Evolutionary conservation across 805 yeast genomes (phyloP).

Genomic region (Vanderwaltozyma tropicalis): DNA sequence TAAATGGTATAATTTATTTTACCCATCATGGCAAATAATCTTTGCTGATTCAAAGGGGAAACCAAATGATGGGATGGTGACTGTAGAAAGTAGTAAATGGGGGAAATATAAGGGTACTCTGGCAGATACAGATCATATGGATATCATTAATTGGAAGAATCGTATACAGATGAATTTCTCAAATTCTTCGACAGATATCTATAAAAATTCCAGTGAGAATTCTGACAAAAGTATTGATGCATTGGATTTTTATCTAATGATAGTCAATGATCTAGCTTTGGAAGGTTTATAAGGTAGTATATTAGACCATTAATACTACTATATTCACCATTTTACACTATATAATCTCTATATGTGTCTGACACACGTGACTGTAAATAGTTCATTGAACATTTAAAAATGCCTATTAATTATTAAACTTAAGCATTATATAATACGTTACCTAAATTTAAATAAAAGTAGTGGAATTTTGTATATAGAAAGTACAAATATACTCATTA

Average conservation of each 20-base stretch:
- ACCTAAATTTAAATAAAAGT: too few species aligned
- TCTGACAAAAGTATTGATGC: constrained; percentile 46
- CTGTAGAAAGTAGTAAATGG: constrained; percentile 72
- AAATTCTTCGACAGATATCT: background rate
- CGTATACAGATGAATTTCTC: constrained; percentile 30
- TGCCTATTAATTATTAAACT: too few species aligned
- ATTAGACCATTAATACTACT: too few species aligned
- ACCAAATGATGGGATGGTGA: constrained; percentile 79
- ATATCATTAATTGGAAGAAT: constrained; percentile 76
- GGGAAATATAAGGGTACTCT: constrained; percentile 75
- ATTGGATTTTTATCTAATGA: constrained; percentile 53
- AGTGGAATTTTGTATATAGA: too few species aligned
- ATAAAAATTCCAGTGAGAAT: constrained; percentile 12
- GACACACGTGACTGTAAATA: too few species aligned
- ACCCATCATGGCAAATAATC: constrained; percentile 56
- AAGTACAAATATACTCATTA: too few species aligned
- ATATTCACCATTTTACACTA: too few species aligned
- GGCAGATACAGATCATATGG: constrained; percentile 72
- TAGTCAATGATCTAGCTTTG: constrained; percentile 50
- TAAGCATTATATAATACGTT: too few species aligned
- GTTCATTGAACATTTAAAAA: too few species aligned
- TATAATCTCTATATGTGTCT: too few species aligned
- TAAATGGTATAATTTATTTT: constrained; percentile 48
- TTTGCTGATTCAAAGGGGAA: constrained; percentile 33
- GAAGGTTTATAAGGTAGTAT: constrained; percentile 37